phyloP scores from a whole-genome alignment of 2,329 filamentous ascomycete genomes.

The Exophiala spinifera region DNA sequence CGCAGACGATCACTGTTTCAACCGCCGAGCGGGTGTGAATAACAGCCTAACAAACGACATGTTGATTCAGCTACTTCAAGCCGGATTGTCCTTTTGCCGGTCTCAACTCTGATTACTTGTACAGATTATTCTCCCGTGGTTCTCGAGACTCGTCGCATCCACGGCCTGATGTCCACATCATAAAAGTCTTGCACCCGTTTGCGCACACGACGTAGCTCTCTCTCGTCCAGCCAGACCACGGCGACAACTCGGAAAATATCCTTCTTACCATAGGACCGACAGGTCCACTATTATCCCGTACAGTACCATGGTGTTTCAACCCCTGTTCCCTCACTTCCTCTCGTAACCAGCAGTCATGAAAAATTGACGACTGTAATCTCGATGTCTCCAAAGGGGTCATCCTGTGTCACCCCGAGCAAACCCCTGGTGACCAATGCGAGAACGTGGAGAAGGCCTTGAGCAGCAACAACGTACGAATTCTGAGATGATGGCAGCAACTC shows the following conservation, averaged over 20 bases:
- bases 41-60: neutral
- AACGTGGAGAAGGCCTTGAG: slow-evolving; percentile 73
- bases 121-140: too few relatives aligned
- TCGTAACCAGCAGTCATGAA: neutral
- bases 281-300: neutral
- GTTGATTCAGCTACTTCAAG: neutral
- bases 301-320: neutral
- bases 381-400: slow-evolving; percentile 37
- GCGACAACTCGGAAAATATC: too few relatives aligned
- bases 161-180: too few relatives aligned
- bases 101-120: neutral
- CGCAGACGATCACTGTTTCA: neutral
- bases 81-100: neutral
- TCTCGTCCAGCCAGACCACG: too few relatives aligned
- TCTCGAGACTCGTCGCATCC: too few relatives aligned
- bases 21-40: neutral
- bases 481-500: slow-evolving; percentile 60
- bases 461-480: slow-evolving; percentile 60
- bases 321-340: neutral
- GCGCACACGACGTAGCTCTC: too few relatives aligned
- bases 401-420: slow-evolving; percentile 61
- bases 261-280: neutral
- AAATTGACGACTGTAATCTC: slow-evolving; percentile 19
- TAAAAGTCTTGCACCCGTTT: too few relatives aligned
- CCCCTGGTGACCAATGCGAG: slow-evolving; percentile 67